Conservation (phyloP, 768 basidiomycete species). For the Tulasnella calospora region DNA sequence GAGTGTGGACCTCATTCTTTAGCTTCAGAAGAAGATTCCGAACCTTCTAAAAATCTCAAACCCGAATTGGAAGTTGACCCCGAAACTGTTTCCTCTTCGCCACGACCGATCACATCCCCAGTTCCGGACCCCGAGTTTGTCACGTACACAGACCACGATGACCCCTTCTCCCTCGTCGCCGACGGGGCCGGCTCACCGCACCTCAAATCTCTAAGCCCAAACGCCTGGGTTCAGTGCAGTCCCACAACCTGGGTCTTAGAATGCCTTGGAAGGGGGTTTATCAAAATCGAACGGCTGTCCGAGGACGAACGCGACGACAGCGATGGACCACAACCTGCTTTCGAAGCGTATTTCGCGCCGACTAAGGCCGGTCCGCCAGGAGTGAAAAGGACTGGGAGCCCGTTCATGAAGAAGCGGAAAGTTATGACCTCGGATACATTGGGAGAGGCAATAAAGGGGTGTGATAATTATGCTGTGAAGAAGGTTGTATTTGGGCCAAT, state of each 20-base stretch:
- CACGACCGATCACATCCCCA: not conserved
- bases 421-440: slow-evolving; percentile 55
- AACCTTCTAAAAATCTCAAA: not conserved
- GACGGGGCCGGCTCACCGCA: slow-evolving; percentile 46
- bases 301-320: not conserved
- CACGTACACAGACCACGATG: slow-evolving; percentile 69
- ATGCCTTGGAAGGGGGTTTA: slow-evolving; percentile 61
- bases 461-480: slow-evolving; percentile 54
- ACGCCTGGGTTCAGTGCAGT: slow-evolving; percentile 80
- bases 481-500: slow-evolving; percentile 53
- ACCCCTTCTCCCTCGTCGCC: slow-evolving; percentile 58
- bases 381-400: slow-evolving; percentile 2
- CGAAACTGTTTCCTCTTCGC: not conserved
- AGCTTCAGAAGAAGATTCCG: not conserved
- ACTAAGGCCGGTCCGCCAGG: slow-evolving; percentile 30
- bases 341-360: slow-evolving; percentile 53
- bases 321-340: slow-evolving; percentile 35
- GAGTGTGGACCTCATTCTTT: not conserved
- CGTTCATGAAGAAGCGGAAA: slow-evolving; percentile 49
- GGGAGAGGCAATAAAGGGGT: slow-evolving; percentile 57
- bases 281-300: slow-evolving; percentile 49
- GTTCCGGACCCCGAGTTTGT: slow-evolving; percentile 58
- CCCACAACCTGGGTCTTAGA: slow-evolving; percentile 66
- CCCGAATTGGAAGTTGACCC: slow-evolving; percentile 23
- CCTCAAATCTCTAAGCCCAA: slow-evolving; percentile 49